Evolutionary conservation across 805 yeast species (phyloP), one percentile per base, ranked within the genome.

Genomic region (Suhomyces pyralidae): DNA sequence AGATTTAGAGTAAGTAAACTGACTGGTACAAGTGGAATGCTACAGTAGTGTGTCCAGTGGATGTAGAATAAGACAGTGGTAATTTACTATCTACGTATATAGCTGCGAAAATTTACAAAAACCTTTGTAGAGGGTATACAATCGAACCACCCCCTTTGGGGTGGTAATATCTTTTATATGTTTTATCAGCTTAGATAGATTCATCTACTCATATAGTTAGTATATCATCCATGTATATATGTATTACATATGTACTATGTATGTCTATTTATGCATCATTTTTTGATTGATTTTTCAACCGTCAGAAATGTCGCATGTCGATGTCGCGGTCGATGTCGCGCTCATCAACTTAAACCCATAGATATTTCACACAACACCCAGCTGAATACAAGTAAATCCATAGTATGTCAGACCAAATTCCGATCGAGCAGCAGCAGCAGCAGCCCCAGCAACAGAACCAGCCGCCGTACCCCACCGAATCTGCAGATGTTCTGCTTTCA

Each of bases 341-440:
- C 42, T 8, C 24, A 38, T 38, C 42, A 38, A 38, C 36, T 2
- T 30, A 30, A 30, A 30, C 34, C 36, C 36, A 32, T n/a, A 17
- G 36, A n/a, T 32, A 32, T 32, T 32, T 32, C 36, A 32, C 36
- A 32, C 24, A 9, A 40, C 3, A 24, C 12, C 14, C n/a, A 28
- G n/a, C 32, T 1, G n/a, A 28, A 4, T 12, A 24, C 25, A 20
- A 44, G 25, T 22, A 22, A 22, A 49, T 36, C 28, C 14, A 7
- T 12, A 38, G 30, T 8, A 70, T 70, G 75, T 69, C 74, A 5
- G 76, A 71, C 51, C 62, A 65, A 46, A 59, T 69, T 5, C 67
- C 72, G 12, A 50, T 65, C 38, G 58, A 60, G 25, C 58, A 61
- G 14, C 66, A 62, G 14, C 66, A 62, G 46, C 59, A 30, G 49